A percentile compares a stretch with the other conserved stretches of the same genome.
These are phyloP conservation scores for Teratosphaeria epicoccoides DNA, from an alignment of 2,329 filamentous ascomycete genomes.

Conservation along the genomic window DNA sequence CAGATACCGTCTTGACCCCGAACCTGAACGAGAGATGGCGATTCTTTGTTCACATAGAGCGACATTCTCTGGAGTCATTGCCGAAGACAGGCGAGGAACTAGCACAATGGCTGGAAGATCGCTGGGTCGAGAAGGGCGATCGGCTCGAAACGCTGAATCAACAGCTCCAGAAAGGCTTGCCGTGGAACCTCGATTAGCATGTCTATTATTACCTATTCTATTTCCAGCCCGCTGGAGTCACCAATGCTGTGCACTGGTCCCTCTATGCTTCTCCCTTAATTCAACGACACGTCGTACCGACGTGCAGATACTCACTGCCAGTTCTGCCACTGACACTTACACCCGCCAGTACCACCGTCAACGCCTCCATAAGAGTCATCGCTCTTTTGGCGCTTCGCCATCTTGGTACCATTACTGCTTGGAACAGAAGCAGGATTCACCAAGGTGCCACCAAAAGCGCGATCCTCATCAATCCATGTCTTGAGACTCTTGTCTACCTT, in stretches of 20 bases:
- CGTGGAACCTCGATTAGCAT: conserved; percentile 5
- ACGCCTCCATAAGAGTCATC: conserved; percentile 33
- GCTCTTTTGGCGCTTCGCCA: conserved; percentile 1
- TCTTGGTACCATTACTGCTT: conserved; percentile 18
- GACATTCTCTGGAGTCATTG: conserved; percentile 20
- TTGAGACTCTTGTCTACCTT: conserved; percentile 34
- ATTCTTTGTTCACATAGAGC: conserved; percentile 26
- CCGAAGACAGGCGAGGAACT: conserved; percentile 22
- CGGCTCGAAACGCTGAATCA: conserved; percentile 21
- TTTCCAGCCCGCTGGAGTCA: not conserved
- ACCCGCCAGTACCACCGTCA: conserved; percentile 51
- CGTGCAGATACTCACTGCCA: conserved; percentile 24
- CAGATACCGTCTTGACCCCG: conserved; percentile 19
- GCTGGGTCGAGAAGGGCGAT: conserved; percentile 29
- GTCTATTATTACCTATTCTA: not conserved
- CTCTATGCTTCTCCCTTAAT: not conserved
- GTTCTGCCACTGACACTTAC: conserved; percentile 50
- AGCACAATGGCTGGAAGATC: conserved; percentile 25
- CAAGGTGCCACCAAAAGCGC: conserved; percentile 39
- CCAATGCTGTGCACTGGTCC: not conserved
- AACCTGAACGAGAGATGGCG: conserved; percentile 18
- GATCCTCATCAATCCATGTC: conserved; percentile 43
- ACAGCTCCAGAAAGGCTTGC: conserved; percentile 6
- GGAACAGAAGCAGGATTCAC: conserved; percentile 42
- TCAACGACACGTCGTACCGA: not conserved